phyloP scores from a whole-genome alignment of 2,329 filamentous ascomycete genomes.

The Fonsecaea nubica region DNA sequence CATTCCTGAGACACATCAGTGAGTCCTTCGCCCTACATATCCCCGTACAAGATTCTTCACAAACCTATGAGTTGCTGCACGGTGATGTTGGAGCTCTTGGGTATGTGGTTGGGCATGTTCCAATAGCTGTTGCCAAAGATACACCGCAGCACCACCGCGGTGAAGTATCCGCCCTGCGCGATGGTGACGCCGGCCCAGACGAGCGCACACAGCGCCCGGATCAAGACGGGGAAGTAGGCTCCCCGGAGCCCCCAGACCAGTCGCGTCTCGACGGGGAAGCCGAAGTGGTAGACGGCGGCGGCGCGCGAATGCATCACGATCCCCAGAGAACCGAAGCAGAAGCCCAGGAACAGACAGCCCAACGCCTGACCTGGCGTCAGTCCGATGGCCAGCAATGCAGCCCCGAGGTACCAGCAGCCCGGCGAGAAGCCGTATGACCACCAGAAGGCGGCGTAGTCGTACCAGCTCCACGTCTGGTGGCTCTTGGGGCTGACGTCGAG shows the following conservation, averaged over 20 bases:
- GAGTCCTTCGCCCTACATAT: slow-evolving; percentile 1
- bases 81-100: slow-evolving; percentile 45
- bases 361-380: slow-evolving; percentile 26
- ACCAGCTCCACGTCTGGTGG: slow-evolving; percentile 28
- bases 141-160: slow-evolving; percentile 40
- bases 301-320: slow-evolving; percentile 30
- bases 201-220: slow-evolving; percentile 41
- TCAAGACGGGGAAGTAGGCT: slow-evolving; percentile 53
- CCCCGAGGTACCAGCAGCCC: slow-evolving; percentile 24
- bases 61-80: slow-evolving; percentile 47
- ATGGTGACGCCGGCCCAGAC: slow-evolving; percentile 19
- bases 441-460: slow-evolving; percentile 32
- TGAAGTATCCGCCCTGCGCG: slow-evolving; percentile 35
- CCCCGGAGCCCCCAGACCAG: slow-evolving; percentile 53
- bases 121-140: slow-evolving; percentile 47
- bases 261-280: slow-evolving; percentile 50
- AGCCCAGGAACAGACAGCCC: slow-evolving; percentile 47
- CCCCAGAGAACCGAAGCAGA: slow-evolving; percentile 43
- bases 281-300: slow-evolving; percentile 51
- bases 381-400: slow-evolving; percentile 22
- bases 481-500: slow-evolving; percentile 26
- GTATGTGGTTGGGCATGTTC: slow-evolving; percentile 45
- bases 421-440: slow-evolving; percentile 30
- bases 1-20: slow-evolving; percentile 13
- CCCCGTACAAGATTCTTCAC: background rate